Conservation (phyloP, 2,329 filamentous ascomycete species). For the Sarocladiaceae sp. region DNA sequence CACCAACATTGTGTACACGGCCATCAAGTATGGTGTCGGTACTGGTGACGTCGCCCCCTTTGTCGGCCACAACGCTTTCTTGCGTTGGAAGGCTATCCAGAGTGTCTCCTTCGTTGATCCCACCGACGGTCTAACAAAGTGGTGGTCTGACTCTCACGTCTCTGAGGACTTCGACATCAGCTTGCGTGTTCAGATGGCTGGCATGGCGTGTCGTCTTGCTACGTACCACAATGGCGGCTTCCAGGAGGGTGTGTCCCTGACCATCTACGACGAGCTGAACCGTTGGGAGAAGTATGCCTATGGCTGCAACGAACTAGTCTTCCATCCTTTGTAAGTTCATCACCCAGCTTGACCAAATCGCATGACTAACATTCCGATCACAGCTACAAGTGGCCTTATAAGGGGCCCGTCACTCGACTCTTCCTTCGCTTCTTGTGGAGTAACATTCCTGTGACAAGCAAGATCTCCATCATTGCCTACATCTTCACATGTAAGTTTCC, state of each 20-base stretch:
- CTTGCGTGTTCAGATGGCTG: constrained; percentile 64
- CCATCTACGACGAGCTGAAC: constrained; percentile 67
- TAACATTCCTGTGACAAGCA: constrained; percentile 60
- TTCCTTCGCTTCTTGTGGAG: constrained; percentile 57
- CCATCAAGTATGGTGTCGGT: constrained; percentile 66
- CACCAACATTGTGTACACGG: constrained; percentile 72
- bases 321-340: constrained; percentile 51
- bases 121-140: constrained; percentile 10
- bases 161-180: constrained; percentile 78
- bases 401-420: constrained; percentile 61
- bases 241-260: constrained; percentile 69
- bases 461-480: constrained; percentile 68
- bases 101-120: constrained; percentile 18
- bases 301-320: constrained; percentile 67
- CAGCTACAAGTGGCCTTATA: constrained; percentile 50
- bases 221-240: constrained; percentile 67
- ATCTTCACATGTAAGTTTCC: constrained; percentile 51
- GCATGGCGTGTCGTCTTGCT: constrained; percentile 65
- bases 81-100: constrained; percentile 54
- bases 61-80: constrained; percentile 73
- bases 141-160: constrained; percentile 70
- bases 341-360: constrained; percentile 33
- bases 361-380: neutral
- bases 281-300: constrained; percentile 74
- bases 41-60: constrained; percentile 72